Conservation (phyloP, 2,329 filamentous ascomycete species). For the Exophiala dermatitidis region DNA sequence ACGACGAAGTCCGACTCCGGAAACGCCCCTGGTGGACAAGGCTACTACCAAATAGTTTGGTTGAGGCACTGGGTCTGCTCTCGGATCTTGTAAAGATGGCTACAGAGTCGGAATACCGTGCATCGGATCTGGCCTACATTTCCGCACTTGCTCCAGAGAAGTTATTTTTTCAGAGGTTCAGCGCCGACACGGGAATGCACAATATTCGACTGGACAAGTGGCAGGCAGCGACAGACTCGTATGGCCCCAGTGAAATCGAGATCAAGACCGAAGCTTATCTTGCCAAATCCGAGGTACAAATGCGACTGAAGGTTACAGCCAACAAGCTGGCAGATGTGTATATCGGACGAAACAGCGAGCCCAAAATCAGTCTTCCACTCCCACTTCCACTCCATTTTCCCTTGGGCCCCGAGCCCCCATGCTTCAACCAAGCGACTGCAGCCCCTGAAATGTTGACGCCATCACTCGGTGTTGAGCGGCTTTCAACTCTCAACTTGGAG, state of each 20-base stretch:
- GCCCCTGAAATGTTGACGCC: background rate
- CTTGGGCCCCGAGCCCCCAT: background rate
- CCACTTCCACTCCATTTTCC: conserved; percentile 1
- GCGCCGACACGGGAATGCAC: conserved; percentile 23
- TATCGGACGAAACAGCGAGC: conserved; percentile 1
- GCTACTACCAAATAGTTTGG: conserved; percentile 17
- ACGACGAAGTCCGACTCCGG: conserved; percentile 1
- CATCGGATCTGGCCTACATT: conserved; percentile 13
- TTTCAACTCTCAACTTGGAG: conserved; percentile 10
- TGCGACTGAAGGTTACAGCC: conserved; percentile 9
- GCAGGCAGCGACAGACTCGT: conserved; percentile 8
- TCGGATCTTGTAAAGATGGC: conserved; percentile 22
- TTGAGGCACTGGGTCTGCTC: conserved; percentile 15
- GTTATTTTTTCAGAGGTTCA: conserved; percentile 21
- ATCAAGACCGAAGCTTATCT: conserved; percentile 18
- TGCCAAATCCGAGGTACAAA: conserved; percentile 10
- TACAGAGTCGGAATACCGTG: conserved; percentile 20
- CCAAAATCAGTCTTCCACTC: conserved; percentile 1
- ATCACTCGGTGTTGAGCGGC: background rate
- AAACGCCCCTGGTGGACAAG: conserved; percentile 19
- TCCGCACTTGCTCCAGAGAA: conserved; percentile 14
- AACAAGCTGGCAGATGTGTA: conserved; percentile 18
- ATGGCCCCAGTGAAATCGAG: conserved; percentile 14
- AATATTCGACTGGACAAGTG: conserved; percentile 22
- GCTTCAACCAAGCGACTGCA: background rate